Percentiles rank a stretch among this genome's conserved stretches.
Conservation (phyloP, 129 eudicot genomes). For the Saussurea involucrata region DNA sequence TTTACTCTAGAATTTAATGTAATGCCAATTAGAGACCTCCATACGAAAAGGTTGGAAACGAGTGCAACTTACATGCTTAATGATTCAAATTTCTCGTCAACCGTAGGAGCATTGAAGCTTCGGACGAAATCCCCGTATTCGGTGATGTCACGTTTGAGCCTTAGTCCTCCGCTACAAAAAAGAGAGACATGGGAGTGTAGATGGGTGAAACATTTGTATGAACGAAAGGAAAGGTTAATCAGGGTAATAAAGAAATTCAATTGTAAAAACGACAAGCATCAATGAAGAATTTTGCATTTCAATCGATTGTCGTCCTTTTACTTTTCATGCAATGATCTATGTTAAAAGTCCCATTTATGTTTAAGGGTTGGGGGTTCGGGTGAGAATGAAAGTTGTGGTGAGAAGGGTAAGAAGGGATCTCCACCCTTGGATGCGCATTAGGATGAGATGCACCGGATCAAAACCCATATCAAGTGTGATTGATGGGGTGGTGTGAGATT, state of each 20-base stretch:
- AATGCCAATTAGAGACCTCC: not conserved
- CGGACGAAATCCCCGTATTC: slow-evolving; percentile 96
- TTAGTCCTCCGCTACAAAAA: slow-evolving; percentile 77
- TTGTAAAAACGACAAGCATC: not conserved
- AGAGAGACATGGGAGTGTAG: not conserved
- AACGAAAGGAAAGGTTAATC: not conserved
- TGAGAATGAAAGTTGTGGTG: no score
- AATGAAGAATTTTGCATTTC: not conserved
- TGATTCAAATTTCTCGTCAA: slow-evolving; percentile 92
- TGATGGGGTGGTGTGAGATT: no score
- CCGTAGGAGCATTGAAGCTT: slow-evolving; percentile 93
- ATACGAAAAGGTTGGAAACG: not conserved
- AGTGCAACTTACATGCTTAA: slow-evolving; percentile 84
- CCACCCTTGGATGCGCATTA: no score
- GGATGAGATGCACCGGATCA: no score
- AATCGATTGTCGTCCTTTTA: not conserved
- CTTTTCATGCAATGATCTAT: not conserved
- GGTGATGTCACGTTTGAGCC: slow-evolving; percentile 97
- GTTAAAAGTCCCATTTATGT: not conserved
- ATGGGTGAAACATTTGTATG: not conserved
- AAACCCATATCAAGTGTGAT: no score
- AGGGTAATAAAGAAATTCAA: not conserved
- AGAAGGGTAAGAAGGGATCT: no score
- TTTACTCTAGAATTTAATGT: no score
- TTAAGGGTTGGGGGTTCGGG: no score